phyloP scores from a whole-genome alignment of 2,329 filamentous ascomycete genomes.

The Bipolaris oryzae region DNA sequence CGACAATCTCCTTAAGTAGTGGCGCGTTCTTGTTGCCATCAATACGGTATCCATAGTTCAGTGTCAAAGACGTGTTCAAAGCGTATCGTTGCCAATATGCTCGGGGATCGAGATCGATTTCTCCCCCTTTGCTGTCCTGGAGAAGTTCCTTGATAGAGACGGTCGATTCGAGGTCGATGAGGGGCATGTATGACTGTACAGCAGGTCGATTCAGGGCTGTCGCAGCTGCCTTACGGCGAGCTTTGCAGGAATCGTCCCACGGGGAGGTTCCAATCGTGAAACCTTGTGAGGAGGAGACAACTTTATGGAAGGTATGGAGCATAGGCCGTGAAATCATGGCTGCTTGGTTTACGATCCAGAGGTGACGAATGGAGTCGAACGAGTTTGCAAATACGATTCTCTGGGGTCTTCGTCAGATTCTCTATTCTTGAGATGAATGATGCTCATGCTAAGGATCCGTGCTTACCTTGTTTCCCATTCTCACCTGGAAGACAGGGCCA shows the following conservation, averaged over 20 bases:
- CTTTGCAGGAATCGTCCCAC: constrained; percentile 82
- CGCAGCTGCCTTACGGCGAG: constrained; percentile 75
- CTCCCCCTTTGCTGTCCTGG: constrained; percentile 66
- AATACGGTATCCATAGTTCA: constrained; percentile 81
- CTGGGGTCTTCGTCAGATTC: constrained; percentile 40
- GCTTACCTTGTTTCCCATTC: constrained; percentile 68
- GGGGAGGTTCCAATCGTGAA: constrained; percentile 85
- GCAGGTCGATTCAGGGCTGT: constrained; percentile 79
- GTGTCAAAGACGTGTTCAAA: constrained; percentile 75
- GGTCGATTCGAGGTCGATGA: constrained; percentile 77
- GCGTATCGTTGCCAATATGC: constrained; percentile 77
- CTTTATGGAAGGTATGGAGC: constrained; percentile 72
- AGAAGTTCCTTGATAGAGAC: constrained; percentile 75
- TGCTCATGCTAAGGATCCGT: neutral
- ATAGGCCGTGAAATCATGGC: constrained; percentile 77
- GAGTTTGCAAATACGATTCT: constrained; percentile 79
- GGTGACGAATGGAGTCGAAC: constrained; percentile 72
- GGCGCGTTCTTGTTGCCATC: constrained; percentile 70
- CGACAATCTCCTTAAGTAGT: constrained; percentile 73
- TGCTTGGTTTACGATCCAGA: constrained; percentile 82
- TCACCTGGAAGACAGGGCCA: constrained; percentile 58
- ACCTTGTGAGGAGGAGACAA: constrained; percentile 65
- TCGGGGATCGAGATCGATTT: constrained; percentile 70
- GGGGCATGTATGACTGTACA: constrained; percentile 79
- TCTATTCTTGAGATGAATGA: too few relatives aligned